These are phyloP conservation scores for Serendipita sp. DNA, from an alignment of 768 basidiomycete genomes.

Conservation along the genomic window DNA sequence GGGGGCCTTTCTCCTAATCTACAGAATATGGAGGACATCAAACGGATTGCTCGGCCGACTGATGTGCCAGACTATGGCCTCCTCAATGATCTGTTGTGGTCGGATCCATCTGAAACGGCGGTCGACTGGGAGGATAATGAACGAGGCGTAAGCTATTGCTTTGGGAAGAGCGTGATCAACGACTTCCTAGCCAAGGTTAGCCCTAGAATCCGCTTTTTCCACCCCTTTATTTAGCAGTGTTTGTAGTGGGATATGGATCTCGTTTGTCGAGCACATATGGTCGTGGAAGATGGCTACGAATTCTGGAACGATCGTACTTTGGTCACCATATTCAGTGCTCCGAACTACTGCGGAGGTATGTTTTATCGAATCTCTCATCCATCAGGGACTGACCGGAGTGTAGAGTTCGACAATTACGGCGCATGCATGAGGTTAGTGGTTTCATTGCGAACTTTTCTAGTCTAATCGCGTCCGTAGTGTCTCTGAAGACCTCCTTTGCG, in stretches of 20 bases:
- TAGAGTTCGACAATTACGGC: constrained; percentile 90
- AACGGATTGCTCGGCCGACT: constrained; percentile 91
- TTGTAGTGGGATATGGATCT: constrained; percentile 90
- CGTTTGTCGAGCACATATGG: constrained; percentile 99
- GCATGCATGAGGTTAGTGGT: constrained; percentile 70
- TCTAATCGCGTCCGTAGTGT: constrained; percentile 34
- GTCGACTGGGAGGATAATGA: constrained; percentile 99
- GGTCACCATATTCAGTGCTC: constrained; percentile 97
- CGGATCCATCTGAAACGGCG: constrained; percentile 94
- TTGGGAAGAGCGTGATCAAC: constrained; percentile 93
- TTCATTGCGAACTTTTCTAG: constrained; percentile 4
- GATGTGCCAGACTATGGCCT: constrained; percentile 98
- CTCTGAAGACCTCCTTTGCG: constrained; percentile 91
- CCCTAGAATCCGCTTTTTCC: neutral
- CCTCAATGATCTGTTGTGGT: constrained; percentile 94
- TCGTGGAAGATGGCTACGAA: constrained; percentile 97
- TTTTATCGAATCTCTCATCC: constrained; percentile 13
- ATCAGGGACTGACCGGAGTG: constrained; percentile 12
- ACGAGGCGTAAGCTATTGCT: constrained; percentile 96
- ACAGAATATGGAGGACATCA: constrained; percentile 96
- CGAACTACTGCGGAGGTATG: constrained; percentile 90
- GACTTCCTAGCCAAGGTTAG: constrained; percentile 53
- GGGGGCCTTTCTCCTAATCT: constrained; percentile 86
- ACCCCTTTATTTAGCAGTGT: neutral
- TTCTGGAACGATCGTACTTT: constrained; percentile 99